Evolutionary conservation across 352 stramenopile species (phyloP), one percentile per base, ranked within the genome.

Genomic region (Elongisporangium prolatum): DNA sequence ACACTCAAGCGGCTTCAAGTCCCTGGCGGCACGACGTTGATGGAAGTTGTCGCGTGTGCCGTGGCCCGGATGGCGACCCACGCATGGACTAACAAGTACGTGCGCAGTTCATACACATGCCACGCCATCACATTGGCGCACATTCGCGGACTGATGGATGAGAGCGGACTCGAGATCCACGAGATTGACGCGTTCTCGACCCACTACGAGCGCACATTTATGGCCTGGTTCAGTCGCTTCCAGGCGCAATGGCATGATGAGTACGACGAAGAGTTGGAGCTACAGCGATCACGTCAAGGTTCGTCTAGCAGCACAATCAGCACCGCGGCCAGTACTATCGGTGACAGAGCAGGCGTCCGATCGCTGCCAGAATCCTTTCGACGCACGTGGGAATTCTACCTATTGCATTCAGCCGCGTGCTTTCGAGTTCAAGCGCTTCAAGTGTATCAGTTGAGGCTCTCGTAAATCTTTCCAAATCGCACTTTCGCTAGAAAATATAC

Each of bases 381-480:
- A 52, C 81, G 88, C 40, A 93, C 82, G 25, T 96, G 84, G 84
- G 84, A 95, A 62, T 95, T 96, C 61, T 95, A 96, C 57, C 57
- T 96, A 56, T 70, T 91, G 38, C 89, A 96, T 54, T 95, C 81
- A 8, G 87, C 88, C 22, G 86, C 85, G 21, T 93, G 84, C 64
- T 96, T 91, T 56, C 80, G 79, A 7, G 79, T 80, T 1, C 73
- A 80, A 18, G 77, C 80, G 37, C 74, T 92, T 24, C 80, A 91
- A 61, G 73, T 74, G 14, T 92, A 89, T 40, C 85, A 91, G 64
- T 63, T 92, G 18, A 65, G 66, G 28, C 76, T 89, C 57, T 69
- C 62, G 8, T 91, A 61, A 61, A 14, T 1, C 48, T 52, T 9
- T n/a, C 4, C 48, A 51, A 14, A 34, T 34, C 24, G 4, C 24